Conservation (phyloP, 352 stramenopile species). For the Phytophthora fragariae region DNA sequence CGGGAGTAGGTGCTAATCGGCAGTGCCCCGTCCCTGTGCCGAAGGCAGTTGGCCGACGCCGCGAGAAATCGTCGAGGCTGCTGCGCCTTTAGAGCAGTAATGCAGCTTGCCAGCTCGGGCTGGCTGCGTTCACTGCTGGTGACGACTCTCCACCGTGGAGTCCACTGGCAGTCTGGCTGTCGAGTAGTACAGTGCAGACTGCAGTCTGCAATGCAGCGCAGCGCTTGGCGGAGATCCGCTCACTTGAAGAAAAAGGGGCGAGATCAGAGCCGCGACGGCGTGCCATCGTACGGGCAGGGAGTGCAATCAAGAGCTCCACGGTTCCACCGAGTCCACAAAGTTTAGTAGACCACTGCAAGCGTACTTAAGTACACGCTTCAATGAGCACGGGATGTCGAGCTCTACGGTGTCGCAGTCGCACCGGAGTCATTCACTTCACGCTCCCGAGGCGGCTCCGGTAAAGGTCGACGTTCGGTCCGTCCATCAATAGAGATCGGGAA, state of each 20-base stretch:
- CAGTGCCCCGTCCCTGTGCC: not conserved
- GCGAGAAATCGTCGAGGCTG: not conserved
- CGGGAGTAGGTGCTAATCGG: not conserved
- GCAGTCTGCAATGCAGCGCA: not conserved
- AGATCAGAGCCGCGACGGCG: not conserved
- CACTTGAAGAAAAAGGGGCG: constrained; percentile 10
- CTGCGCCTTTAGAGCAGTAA: not conserved
- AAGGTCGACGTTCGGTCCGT: constrained; percentile 3
- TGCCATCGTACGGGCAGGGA: constrained; percentile 28
- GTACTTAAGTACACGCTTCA: not conserved
- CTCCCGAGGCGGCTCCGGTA: constrained; percentile 11
- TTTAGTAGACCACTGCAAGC: not conserved
- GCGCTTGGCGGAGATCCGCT: not conserved
- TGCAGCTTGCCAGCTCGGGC: not conserved
- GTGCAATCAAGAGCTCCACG: too few relatives aligned
- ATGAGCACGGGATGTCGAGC: not conserved
- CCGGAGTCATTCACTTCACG: not conserved
- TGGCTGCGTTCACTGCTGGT: not conserved
- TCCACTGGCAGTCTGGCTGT: too few relatives aligned
- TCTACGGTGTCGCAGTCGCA: not conserved
- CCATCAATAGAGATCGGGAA: not conserved
- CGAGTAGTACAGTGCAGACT: too few relatives aligned
- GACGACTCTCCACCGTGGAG: not conserved
- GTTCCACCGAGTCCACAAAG: not conserved
- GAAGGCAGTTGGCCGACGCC: not conserved